Percentiles rank a stretch among this genome's conserved stretches.
phyloP scores from a whole-genome alignment of 306 rosid species.

The Pyrus pyrifolia region DNA sequence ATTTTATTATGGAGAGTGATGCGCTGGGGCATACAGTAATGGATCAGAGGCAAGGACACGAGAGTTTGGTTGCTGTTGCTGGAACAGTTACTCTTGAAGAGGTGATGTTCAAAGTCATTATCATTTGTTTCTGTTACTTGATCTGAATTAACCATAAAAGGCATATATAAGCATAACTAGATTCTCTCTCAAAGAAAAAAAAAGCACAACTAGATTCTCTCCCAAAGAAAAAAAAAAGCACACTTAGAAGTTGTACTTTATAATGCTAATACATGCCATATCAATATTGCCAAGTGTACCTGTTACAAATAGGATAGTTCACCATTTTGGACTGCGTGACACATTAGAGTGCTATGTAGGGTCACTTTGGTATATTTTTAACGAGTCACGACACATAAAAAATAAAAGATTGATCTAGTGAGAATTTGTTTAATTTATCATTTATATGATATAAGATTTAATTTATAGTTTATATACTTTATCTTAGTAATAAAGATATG shows the following conservation, averaged over 20 bases:
- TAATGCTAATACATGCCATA: background rate
- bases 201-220: too few relatives aligned
- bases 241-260: background rate
- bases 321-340: background rate
- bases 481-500: background rate
- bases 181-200: too few relatives aligned
- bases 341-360: background rate
- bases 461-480: too few relatives aligned
- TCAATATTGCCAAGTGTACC: background rate
- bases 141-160: background rate
- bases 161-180: background rate
- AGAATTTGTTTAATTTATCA: background rate
- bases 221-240: too few relatives aligned
- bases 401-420: background rate
- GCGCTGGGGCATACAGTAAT: constrained; percentile 90
- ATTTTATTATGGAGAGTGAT: constrained; percentile 98
- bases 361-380: background rate
- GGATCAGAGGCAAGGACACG: constrained; percentile 99
- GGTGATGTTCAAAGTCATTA: constrained; percentile 31
- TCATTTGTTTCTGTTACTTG: constrained; percentile 1
- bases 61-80: constrained; percentile 84
- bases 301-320: background rate
- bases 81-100: constrained; percentile 92
- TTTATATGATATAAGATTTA: too few relatives aligned
- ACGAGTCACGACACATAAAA: background rate